A percentile compares a stretch with the other conserved stretches of the same genome.
Conservation (phyloP, 306 rosid genomes). For the Cucurbita pepo region DNA sequence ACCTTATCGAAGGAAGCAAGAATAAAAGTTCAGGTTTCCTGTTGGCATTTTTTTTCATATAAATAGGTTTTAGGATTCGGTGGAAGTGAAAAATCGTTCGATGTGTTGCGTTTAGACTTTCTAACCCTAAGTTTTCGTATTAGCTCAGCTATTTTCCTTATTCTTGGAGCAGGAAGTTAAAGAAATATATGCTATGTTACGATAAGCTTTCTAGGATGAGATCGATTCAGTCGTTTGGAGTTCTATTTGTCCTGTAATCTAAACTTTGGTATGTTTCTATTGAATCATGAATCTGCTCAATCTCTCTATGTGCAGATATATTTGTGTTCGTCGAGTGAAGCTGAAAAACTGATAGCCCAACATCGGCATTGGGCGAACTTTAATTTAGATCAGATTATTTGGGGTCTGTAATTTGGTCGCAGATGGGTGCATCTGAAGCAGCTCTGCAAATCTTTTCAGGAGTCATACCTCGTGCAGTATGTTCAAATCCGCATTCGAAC, state of each 20-base stretch:
- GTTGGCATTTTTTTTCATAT: neutral
- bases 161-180: neutral
- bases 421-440: conserved; percentile 30
- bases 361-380: neutral
- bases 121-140: neutral
- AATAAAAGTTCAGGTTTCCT: neutral
- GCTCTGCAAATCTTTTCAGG: conserved; percentile 39
- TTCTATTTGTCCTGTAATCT: neutral
- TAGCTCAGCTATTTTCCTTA: neutral
- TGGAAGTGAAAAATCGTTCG: neutral
- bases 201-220: neutral
- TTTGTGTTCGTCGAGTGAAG: neutral
- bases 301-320: neutral
- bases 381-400: conserved; percentile 1
- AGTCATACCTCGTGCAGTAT: conserved; percentile 21
- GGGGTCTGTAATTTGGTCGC: conserved; percentile 7
- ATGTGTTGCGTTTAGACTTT: neutral
- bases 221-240: neutral
- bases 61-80: neutral
- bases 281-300: neutral
- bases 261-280: neutral
- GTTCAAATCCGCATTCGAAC: conserved; percentile 9
- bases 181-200: neutral
- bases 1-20: neutral
- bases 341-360: neutral